These are phyloP conservation scores for Rheum nobile DNA, from an alignment of 148 eudicot genomes.

Conservation along the genomic window DNA sequence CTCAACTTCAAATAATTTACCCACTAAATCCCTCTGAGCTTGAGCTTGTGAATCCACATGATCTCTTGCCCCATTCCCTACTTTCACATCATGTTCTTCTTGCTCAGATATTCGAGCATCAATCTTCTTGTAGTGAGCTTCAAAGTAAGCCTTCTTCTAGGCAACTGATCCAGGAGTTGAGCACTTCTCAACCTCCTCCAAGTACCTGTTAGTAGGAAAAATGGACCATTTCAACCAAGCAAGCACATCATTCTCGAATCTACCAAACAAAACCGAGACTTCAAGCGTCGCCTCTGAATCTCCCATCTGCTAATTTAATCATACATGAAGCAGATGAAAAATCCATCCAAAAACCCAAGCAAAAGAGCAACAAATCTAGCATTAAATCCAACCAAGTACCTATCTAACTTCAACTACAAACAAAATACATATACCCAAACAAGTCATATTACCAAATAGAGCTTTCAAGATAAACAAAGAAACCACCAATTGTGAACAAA, in stretches of 20 bases:
- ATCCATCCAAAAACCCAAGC: neutral
- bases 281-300: slow-evolving; percentile 32
- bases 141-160: slow-evolving; percentile 90
- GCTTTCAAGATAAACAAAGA: neutral
- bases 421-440: slow-evolving; percentile 6
- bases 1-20: slow-evolving; percentile 12
- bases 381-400: neutral
- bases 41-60: slow-evolving; percentile 13
- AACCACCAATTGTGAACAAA: neutral
- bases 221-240: slow-evolving; percentile 98
- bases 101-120: slow-evolving; percentile 69
- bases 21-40: slow-evolving; percentile 8
- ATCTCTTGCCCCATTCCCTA: slow-evolving; percentile 13
- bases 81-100: slow-evolving; percentile 39
- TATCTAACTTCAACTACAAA: neutral
- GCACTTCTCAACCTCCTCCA: slow-evolving; percentile 84
- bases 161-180: slow-evolving; percentile 97
- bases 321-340: neutral
- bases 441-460: neutral
- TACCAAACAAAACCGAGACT: slow-evolving; percentile 86
- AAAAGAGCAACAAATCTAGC: slow-evolving; percentile 8
- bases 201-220: slow-evolving; percentile 80
- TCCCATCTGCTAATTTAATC: slow-evolving; percentile 53
- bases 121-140: slow-evolving; percentile 84
- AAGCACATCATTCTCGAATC: slow-evolving; percentile 76